Evolutionary conservation across 1,284 basidiomycete genomes (phyloP).

Genomic region (Sphaerobolus stellatus): DNA sequence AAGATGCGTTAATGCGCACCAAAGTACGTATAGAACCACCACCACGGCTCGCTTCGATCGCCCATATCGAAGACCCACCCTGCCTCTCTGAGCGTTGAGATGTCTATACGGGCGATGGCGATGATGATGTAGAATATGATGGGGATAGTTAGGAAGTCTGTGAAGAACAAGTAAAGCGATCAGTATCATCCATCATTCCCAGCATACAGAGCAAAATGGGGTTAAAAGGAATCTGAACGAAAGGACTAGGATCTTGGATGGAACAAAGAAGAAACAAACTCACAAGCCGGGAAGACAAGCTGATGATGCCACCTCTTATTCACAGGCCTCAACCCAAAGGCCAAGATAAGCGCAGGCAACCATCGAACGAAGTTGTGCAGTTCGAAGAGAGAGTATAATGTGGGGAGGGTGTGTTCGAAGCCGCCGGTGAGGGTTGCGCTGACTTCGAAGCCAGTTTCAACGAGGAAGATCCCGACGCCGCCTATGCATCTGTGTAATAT

Average conservation of each 20-base stretch:
- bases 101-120: constrained; percentile 59
- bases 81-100: constrained; percentile 57
- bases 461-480: constrained; percentile 91
- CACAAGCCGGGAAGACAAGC: constrained; percentile 87
- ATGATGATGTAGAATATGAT: constrained; percentile 83
- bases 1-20: constrained; percentile 44
- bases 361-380: constrained; percentile 67
- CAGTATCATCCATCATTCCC: constrained; percentile 1
- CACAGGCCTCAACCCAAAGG: constrained; percentile 77
- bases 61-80: constrained; percentile 94
- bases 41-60: constrained; percentile 67
- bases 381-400: constrained; percentile 65
- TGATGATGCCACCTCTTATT: constrained; percentile 84
- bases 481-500: constrained; percentile 75
- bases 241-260: not conserved
- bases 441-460: constrained; percentile 88
- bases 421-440: constrained; percentile 83
- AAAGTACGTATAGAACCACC: constrained; percentile 76
- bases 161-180: not conserved
- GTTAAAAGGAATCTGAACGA: not conserved
- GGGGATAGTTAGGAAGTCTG: constrained; percentile 86
- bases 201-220: not conserved
- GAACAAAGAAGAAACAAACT: constrained; percentile 30
- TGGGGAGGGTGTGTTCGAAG: constrained; percentile 67
- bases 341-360: constrained; percentile 76